Base-by-base conservation (phyloP, 352 stramenopile species). In the Pythium vanterpoolii region DNA sequence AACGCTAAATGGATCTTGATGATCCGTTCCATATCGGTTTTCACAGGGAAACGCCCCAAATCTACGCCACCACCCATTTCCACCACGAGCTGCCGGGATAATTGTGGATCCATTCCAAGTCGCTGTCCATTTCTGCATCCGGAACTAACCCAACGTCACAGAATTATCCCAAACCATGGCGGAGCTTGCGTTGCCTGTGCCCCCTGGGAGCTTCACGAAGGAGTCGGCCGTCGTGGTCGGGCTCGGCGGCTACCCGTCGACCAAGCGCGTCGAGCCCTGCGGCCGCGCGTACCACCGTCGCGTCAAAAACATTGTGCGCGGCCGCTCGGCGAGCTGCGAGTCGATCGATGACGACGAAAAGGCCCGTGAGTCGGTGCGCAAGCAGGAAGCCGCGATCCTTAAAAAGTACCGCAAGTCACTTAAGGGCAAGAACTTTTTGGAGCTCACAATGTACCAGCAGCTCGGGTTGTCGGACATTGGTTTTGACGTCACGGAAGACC, bases 371-470 rank as follows among this genome's bases (percentile, higher is more conserved):
- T 69, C 71, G n/a, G 60, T 77, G 55, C 76, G 78, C 55, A 87
- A 87, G 66, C 60, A 86, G 55, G 84, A 93, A 55, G 84, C 79
- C 39, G 71, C 65, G 6, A 74, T 87, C 23, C 64, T 93, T 14
- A 76, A 75, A 51, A 93, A 93, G 69, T 93, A 93, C 69, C 75
- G 78, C 56, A 88, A 88, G 69, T 87, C 73, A 58, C 82, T 93
- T 58, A 76, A 74, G 39, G 82, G 82, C 60, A 93, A 91, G 70
- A 89, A 77, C 67, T 93, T 93, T 64, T 18, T 85, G 56, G 78
- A 91, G 27, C 67, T 93, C 31, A 93, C 84, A 27, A 93, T 93
- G 84, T 93, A 93, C 74, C 75, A 93, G 77, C 84, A 93, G 67
- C 69, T 93, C 53, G 84, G 84, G 1, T 59, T 93, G 56, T 70